Base-by-base conservation (phyloP, 805 yeast genomes). In the Lachancea lanzarotensis region DNA sequence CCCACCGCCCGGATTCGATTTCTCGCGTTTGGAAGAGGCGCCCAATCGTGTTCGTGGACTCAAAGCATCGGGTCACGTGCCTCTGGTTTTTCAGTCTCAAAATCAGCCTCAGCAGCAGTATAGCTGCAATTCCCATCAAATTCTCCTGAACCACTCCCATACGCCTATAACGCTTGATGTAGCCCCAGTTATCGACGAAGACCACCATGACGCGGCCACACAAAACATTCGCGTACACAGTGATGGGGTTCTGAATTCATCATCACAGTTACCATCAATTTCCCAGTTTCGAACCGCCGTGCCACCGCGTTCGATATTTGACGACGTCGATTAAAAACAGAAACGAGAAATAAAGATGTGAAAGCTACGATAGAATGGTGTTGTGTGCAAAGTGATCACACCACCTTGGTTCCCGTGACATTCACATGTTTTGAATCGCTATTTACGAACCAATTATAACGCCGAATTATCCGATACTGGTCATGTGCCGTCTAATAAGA, bases 1-100 rank as follows among this genome's bases (percentile, higher is more conserved):
- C 3, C 73, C 73, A 1, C 72, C 73, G 4, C 66, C 68, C 3
- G 73, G 54, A 18, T 70, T 69, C 45, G 66, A 68, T 44, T 70
- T 61, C 47, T 55, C 65, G 12, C 56, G 54, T 33, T 58, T 60
- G 20, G 74, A 70, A 46, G 73, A 66, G 25, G 60, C 59, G 2
- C 74, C 74, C 20, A 33, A 40, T 38, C 46, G 45, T 10, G 29
- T 32, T n/a, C 32, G 33, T 30, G 43, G 43, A 8, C 25, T 40
- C 7, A 7, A 20, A 18, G 42, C 32, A 19, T 33, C 19, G 26
- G 35, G 30, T 25, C 25, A 13, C 40, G 18, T 20, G 31, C 40
- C 12, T 18, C 5, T 6, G 25, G 25, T 8, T 22, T 22, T 22
- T 22, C 25, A 22, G 8, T 8, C 25, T 22, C 25, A 8, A 4